Evolutionary conservation across 768 basidiomycete species (phyloP), one percentile per base, ranked within the genome.

Genomic region (Boletus speciosus): DNA sequence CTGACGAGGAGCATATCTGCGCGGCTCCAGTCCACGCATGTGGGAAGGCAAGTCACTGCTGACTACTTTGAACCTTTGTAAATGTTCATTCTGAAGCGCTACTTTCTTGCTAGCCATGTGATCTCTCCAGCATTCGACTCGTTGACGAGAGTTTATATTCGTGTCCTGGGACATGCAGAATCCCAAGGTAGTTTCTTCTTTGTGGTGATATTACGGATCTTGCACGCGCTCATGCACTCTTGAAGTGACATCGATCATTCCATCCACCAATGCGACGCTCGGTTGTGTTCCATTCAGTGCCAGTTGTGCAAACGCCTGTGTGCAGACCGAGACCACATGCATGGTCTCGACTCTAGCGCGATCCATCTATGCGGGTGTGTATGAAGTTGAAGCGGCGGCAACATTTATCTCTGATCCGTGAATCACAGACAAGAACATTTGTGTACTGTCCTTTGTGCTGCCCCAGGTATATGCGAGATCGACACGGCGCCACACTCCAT

Each of bases 331-430:
- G 65, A 81, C 52, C 84, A 85, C 67, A 70, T 85, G 41, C 83
- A 85, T 49, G 81, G 75, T 1, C 68, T 83, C 6, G 61, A 74
- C 23, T 51, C 57, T 2, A 62, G 51, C 5, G 69, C 71, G 0
- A 53, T 76, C 25, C 83, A 85, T 69, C 73, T 85, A 35, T 85
- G 83, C 72, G 83, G 83, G 83, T 82, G 21, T 34, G 66, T 61
- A 16, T 47, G 5, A 31, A 27, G 19, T 21, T 12, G n/a, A 49
- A 4, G 11, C 19, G 14, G 29, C 7, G 29, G 7, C 11, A 16
- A 32, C 11, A 6, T 32, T 16, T 29, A 8, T 21, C 4, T 5
- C 48, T 58, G 7, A 62, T 29, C 1, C 8, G 5, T 10, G 23
- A 47, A 39, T 0, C 23, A 21, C 43, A 85, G 83, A 2, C 77